phyloP scores from a whole-genome alignment of 202 grass and related monocot species.

The Panicum hallii region DNA sequence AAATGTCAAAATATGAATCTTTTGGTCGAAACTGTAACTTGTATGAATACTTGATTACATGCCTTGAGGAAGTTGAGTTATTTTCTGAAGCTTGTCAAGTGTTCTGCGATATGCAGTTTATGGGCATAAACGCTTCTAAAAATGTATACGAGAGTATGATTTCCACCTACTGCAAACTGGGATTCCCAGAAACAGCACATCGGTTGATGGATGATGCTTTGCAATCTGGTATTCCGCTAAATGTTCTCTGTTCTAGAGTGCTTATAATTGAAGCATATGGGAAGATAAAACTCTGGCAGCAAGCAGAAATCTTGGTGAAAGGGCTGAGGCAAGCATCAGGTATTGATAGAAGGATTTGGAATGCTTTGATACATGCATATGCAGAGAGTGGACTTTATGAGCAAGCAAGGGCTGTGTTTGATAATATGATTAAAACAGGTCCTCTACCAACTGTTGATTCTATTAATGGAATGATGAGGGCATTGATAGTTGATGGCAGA shows the following conservation, averaged over 20 bases:
- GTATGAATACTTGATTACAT: conserved; percentile 76
- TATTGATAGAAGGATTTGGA: conserved; percentile 86
- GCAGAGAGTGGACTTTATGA: conserved; percentile 89
- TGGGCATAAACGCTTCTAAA: conserved; percentile 68
- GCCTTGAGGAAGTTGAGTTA: conserved; percentile 67
- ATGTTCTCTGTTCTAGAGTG: conserved; percentile 60
- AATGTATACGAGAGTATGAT: conserved; percentile 71
- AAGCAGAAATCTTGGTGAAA: conserved; percentile 76
- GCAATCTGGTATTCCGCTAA: conserved; percentile 53
- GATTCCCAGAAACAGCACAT: conserved; percentile 88
- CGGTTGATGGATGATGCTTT: conserved; percentile 67
- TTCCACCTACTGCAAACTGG: conserved; percentile 77
- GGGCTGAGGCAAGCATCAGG: conserved; percentile 59
- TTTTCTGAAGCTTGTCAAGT: conserved; percentile 79
- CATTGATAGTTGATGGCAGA: conserved; percentile 87
- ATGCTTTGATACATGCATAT: conserved; percentile 90
- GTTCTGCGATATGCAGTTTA: conserved; percentile 84
- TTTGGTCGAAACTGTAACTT: conserved; percentile 60
- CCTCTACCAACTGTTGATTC: conserved; percentile 79
- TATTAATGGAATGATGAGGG: conserved; percentile 86
- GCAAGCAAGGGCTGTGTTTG: conserved; percentile 78
- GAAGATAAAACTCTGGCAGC: conserved; percentile 79
- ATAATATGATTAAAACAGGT: conserved; percentile 86
- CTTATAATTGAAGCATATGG: conserved; percentile 82
- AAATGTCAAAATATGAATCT: conserved; percentile 48